phyloP scores from a whole-genome alignment of 805 yeast species.

The Suhomyces canberraensis region DNA sequence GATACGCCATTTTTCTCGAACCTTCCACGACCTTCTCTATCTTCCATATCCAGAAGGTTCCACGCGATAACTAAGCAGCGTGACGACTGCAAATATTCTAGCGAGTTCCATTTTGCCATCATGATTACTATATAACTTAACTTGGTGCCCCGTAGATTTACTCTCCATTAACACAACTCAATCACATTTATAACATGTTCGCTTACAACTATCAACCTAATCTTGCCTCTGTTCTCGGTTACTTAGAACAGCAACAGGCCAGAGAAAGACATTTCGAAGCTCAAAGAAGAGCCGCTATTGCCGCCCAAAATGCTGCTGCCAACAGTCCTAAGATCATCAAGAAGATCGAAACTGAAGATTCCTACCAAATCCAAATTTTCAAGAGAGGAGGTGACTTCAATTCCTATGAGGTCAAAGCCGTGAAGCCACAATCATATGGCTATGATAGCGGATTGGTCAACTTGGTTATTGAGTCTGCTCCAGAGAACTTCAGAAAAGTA shows the following conservation, averaged over 20 bases:
- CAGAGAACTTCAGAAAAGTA: constrained; percentile 30
- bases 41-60: not conserved
- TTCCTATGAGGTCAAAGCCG: constrained; percentile 10
- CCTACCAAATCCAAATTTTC: constrained; percentile 34
- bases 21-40: not conserved
- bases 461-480: constrained; percentile 17
- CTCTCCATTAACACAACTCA: no score
- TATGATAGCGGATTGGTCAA: constrained; percentile 11
- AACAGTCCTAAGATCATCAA: constrained; percentile 29
- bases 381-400: constrained; percentile 33
- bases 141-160: not conserved
- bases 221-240: constrained; percentile 29
- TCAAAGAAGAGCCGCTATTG: constrained; percentile 1
- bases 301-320: constrained; percentile 2
- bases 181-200: constrained; percentile 3
- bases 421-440: not conserved
- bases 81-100: constrained; percentile 6
- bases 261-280: constrained; percentile 5
- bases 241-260: constrained; percentile 3
- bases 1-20: not conserved
- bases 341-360: constrained; percentile 33
- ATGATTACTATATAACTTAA: not conserved
- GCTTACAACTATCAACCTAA: constrained; percentile 5
- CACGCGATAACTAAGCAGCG: no score
- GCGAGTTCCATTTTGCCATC: not conserved